phyloP scores from a whole-genome alignment of 805 yeast genomes.

The Kluyveromyces wickerhamii region DNA sequence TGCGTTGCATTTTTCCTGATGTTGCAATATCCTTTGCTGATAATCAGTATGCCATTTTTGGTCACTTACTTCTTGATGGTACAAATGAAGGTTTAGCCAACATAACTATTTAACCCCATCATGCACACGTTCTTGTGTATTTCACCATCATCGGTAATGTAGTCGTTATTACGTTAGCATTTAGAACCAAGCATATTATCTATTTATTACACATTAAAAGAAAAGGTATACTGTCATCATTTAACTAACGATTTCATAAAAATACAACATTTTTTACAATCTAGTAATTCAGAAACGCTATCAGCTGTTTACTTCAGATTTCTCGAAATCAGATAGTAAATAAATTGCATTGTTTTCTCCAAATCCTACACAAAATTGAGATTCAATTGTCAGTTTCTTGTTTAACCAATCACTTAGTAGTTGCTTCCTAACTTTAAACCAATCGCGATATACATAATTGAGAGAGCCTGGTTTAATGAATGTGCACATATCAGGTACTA shows the following conservation, averaged over 20 bases:
- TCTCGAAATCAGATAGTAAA: slow-evolving; percentile 47
- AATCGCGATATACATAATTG: slow-evolving; percentile 63
- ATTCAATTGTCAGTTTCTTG: slow-evolving; percentile 36
- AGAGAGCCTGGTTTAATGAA: slow-evolving; percentile 52
- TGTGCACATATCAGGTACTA: slow-evolving; percentile 75
- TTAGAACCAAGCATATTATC: too few relatives aligned
- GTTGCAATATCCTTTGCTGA: slow-evolving; percentile 61
- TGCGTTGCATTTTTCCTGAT: slow-evolving; percentile 72
- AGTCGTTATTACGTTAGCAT: not conserved
- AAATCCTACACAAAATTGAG: slow-evolving; percentile 48
- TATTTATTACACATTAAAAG: too few relatives aligned
- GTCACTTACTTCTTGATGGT: slow-evolving; percentile 30
- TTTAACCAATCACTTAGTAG: slow-evolving; percentile 51
- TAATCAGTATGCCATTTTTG: slow-evolving; percentile 64
- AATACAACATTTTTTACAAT: too few relatives aligned
- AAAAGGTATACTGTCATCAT: too few relatives aligned
- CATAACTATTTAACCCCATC: not conserved
- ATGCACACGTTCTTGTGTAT: slow-evolving; percentile 1
- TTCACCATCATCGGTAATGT: not conserved
- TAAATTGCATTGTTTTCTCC: slow-evolving; percentile 62
- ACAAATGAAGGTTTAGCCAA: slow-evolving; percentile 23
- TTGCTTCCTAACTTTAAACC: slow-evolving; percentile 68
- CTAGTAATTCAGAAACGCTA: too few relatives aligned
- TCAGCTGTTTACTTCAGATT: slow-evolving; percentile 10
- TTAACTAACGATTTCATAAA: too few relatives aligned